Evolutionary conservation across 345 rosid species (phyloP).

Genomic region (Pugionium dolabratum): DNA sequence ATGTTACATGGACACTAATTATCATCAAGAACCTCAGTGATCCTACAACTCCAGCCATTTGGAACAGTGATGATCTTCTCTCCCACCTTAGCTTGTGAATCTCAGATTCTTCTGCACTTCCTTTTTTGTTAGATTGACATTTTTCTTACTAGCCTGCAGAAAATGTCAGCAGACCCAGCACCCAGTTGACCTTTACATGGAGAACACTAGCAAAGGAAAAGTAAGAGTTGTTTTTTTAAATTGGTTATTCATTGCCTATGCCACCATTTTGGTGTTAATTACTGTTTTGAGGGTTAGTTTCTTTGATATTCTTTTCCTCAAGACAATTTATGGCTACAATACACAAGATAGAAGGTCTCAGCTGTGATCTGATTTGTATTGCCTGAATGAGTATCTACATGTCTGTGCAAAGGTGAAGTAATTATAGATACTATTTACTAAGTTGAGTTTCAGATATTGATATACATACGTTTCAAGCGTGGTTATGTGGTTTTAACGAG

Average conservation of each 20-base stretch:
- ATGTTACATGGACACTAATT: not conserved
- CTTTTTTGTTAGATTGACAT: not conserved
- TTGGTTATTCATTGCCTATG: not conserved
- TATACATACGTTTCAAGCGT: not conserved
- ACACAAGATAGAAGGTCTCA: slow-evolving; percentile 7
- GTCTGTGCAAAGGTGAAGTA: not conserved
- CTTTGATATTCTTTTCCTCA: not conserved
- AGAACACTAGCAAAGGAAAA: slow-evolving; percentile 3
- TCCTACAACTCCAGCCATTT: slow-evolving; percentile 33
- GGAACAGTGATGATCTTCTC: slow-evolving; percentile 9
- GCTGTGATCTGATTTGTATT: slow-evolving; percentile 7
- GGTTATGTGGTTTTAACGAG: slow-evolving; percentile 8
- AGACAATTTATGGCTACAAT: not conserved
- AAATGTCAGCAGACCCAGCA: no score
- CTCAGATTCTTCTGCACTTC: slow-evolving; percentile 4
- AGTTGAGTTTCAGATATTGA: slow-evolving; percentile 3
- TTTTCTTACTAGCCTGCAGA: not conserved
- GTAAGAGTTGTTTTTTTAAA: slow-evolving; percentile 16
- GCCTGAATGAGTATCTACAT: slow-evolving; percentile 1
- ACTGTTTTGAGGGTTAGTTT: not conserved
- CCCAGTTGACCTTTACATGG: slow-evolving; percentile 26
- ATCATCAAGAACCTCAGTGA: not conserved
- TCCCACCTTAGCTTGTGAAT: slow-evolving; percentile 8
- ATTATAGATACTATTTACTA: not conserved
- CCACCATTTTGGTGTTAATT: no score